A percentile compares a stretch with the other conserved stretches of the same genome.
phyloP scores from a whole-genome alignment of 2,329 filamentous ascomycete genomes.

The Helicocarpus griseus region DNA sequence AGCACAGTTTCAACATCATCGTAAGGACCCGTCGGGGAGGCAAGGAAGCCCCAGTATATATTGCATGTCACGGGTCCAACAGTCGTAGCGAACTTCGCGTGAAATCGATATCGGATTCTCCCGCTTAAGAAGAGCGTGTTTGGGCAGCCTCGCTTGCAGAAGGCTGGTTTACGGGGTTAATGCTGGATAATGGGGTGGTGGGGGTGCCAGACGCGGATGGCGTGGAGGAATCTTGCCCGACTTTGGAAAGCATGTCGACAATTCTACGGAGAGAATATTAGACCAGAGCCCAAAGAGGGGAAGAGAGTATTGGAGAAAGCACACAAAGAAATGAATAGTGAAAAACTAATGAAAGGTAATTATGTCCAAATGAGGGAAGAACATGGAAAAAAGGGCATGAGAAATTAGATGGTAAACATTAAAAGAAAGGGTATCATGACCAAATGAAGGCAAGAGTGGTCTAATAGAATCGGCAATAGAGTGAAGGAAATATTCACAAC shows the following conservation, averaged over 20 bases:
- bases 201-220: slow-evolving; percentile 3
- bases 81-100: neutral
- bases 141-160: slow-evolving; percentile 2
- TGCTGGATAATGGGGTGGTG: slow-evolving; percentile 1
- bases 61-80: too few species aligned
- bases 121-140: neutral
- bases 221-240: slow-evolving; percentile 9
- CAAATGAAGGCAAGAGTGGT: too few species aligned
- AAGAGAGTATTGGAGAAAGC: neutral
- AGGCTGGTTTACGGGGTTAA: neutral
- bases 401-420: too few species aligned
- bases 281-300: neutral
- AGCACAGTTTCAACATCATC: neutral
- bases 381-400: neutral
- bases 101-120: neutral
- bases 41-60: too few species aligned
- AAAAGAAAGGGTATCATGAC: too few species aligned
- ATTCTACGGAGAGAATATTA: slow-evolving; percentile 18
- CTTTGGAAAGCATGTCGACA: slow-evolving; percentile 28
- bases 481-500: too few species aligned
- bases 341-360: slow-evolving; percentile 3
- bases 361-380: neutral
- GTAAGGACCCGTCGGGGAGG: neutral
- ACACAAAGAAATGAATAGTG: neutral
- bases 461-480: too few species aligned